phyloP scores from a whole-genome alignment of 75 land plant species.

The Cupressus sempervirens region DNA sequence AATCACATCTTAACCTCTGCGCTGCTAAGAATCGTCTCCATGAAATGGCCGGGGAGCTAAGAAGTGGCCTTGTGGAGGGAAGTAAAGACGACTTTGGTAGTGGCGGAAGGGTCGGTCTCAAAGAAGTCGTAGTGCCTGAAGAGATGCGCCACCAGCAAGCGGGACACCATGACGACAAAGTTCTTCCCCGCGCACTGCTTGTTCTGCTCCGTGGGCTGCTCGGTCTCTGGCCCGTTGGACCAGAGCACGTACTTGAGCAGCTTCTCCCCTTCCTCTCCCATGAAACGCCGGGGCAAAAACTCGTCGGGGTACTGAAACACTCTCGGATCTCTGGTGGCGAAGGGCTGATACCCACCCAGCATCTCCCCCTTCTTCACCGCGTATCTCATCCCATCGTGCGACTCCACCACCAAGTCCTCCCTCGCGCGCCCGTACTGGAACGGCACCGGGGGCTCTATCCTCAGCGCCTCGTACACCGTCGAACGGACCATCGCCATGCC shows the following conservation, averaged over 20 bases:
- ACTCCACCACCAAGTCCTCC: too few relatives aligned
- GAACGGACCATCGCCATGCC: slow-evolving; percentile 31
- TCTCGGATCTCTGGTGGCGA: slow-evolving; percentile 35
- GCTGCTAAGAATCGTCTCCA: too few relatives aligned
- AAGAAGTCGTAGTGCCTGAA: slow-evolving; percentile 53
- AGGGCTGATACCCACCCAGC: slow-evolving; percentile 21
- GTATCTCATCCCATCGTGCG: too few relatives aligned
- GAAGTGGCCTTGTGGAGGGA: neutral
- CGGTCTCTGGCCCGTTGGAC: slow-evolving; percentile 71
- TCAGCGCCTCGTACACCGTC: slow-evolving; percentile 40
- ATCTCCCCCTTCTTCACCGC: too few relatives aligned
- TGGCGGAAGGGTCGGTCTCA: slow-evolving; percentile 8
- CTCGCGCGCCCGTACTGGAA: slow-evolving; percentile 25
- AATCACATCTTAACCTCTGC: too few relatives aligned
- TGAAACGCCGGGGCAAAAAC: slow-evolving; percentile 38
- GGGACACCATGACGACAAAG: slow-evolving; percentile 38
- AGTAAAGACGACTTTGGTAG: neutral
- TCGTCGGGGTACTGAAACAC: slow-evolving; percentile 27
- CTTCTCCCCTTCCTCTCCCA: slow-evolving; percentile 56
- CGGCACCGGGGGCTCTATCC: slow-evolving; percentile 41
- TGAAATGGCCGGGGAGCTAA: neutral
- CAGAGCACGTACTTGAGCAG: slow-evolving; percentile 54
- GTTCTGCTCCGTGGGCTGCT: slow-evolving; percentile 25
- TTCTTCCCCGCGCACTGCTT: slow-evolving; percentile 33
- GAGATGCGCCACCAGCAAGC: slow-evolving; percentile 42